Conservation (phyloP, 2,329 filamentous ascomycete species). For the Stemphylium beticola region DNA sequence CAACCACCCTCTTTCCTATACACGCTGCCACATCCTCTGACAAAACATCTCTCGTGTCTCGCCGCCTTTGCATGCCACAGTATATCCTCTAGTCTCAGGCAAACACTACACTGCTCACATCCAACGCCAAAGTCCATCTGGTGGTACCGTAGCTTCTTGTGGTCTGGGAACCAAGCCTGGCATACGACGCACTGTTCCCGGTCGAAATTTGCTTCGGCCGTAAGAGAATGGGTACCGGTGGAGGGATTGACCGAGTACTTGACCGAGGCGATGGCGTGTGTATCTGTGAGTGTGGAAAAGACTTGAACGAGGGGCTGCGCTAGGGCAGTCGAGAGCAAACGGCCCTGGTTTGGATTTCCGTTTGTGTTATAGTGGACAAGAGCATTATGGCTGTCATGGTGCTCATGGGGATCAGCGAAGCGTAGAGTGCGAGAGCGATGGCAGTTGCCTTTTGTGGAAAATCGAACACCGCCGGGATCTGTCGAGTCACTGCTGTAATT, state of each 20-base stretch:
- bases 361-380: not conserved
- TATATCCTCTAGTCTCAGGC: slow-evolving; percentile 24
- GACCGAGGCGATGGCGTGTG: slow-evolving; percentile 21
- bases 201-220: slow-evolving; percentile 26
- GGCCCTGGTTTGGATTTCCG: not conserved
- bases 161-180: slow-evolving; percentile 23
- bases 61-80: slow-evolving; percentile 21
- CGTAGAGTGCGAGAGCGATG: not conserved
- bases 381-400: not conserved
- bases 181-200: slow-evolving; percentile 29
- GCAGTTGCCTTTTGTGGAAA: slow-evolving; percentile 4
- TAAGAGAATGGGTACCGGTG: slow-evolving; percentile 17
- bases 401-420: not conserved
- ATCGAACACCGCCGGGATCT: slow-evolving; percentile 6
- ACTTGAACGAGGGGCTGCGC: slow-evolving; percentile 11
- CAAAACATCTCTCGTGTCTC: slow-evolving; percentile 31
- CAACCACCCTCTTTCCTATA: slow-evolving; percentile 26
- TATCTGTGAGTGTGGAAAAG: slow-evolving; percentile 15
- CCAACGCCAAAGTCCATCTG: slow-evolving; percentile 18
- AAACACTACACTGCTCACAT: slow-evolving; percentile 26
- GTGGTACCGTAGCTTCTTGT: slow-evolving; percentile 15
- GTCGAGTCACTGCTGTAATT: slow-evolving; percentile 12
- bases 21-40: slow-evolving; percentile 23
- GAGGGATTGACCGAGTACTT: slow-evolving; percentile 15
- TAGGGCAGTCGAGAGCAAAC: not conserved